These are phyloP conservation scores for Halophytophthora batemanensis DNA, from an alignment of 352 stramenopile species.

Conservation along the genomic window DNA sequence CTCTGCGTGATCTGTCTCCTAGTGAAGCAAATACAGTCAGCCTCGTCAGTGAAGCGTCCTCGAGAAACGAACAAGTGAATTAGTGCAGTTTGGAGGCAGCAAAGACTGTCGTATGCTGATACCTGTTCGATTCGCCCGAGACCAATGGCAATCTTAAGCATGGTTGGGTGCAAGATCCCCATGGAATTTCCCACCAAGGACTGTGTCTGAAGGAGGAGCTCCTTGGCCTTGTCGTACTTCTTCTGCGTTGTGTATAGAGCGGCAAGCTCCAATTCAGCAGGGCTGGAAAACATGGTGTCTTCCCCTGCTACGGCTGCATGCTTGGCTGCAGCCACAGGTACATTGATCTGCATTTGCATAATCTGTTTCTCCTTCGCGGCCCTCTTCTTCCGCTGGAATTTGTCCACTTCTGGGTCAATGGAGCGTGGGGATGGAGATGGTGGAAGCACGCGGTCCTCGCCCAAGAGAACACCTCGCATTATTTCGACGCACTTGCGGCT, in stretches of 20 bases:
- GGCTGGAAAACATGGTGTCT: slow-evolving; percentile 36
- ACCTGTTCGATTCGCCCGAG: slow-evolving; percentile 35
- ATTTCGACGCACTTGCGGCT: slow-evolving; percentile 27
- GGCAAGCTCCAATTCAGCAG: slow-evolving; percentile 50
- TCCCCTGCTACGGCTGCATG: slow-evolving; percentile 38
- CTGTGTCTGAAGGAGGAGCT: slow-evolving; percentile 29
- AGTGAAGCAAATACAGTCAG: neutral
- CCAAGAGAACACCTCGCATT: slow-evolving; percentile 26
- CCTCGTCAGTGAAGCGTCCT: neutral
- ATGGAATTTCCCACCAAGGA: slow-evolving; percentile 31
- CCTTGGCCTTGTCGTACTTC: slow-evolving; percentile 44
- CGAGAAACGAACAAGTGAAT: neutral
- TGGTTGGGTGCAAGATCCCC: slow-evolving; percentile 45
- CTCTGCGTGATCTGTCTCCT: slow-evolving; percentile 29
- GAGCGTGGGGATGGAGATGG: neutral
- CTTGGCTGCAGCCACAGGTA: slow-evolving; percentile 42
- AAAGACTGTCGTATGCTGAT: neutral
- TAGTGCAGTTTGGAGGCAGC: neutral
- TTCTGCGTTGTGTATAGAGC: slow-evolving; percentile 59
- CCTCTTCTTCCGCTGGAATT: slow-evolving; percentile 41
- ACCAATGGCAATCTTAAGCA: slow-evolving; percentile 53
- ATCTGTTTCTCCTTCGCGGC: slow-evolving; percentile 49
- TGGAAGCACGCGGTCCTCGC: neutral
- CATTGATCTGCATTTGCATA: slow-evolving; percentile 51
- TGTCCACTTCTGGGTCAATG: slow-evolving; percentile 44